These are phyloP conservation scores for Saturnispora hagleri DNA, from an alignment of 805 yeast genomes.

Conservation along the genomic window DNA sequence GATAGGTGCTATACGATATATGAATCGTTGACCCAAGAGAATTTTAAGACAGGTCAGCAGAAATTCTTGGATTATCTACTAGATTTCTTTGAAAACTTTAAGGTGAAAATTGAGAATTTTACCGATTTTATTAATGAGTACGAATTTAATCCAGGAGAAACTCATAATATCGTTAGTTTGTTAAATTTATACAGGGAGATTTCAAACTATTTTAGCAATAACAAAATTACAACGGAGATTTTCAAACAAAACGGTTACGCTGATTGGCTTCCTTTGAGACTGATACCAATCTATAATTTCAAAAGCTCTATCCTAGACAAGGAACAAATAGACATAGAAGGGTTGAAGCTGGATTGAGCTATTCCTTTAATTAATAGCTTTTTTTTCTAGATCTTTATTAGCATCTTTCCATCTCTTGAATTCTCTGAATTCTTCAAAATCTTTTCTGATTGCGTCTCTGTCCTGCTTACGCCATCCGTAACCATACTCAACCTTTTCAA, in stretches of 20 bases:
- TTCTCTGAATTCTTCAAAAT: background rate
- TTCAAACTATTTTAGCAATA: slow-evolving; percentile 7
- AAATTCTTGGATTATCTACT: slow-evolving; percentile 13
- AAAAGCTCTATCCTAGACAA: slow-evolving; percentile 3
- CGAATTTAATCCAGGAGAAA: slow-evolving; percentile 14
- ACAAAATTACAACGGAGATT: background rate
- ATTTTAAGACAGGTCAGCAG: slow-evolving; percentile 12
- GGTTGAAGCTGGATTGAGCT: background rate
- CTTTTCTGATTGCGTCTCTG: background rate
- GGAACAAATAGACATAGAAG: slow-evolving; percentile 6
- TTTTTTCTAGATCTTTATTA: background rate
- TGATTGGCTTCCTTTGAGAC: slow-evolving; percentile 17
- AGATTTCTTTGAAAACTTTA: slow-evolving; percentile 9
- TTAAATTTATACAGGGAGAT: slow-evolving; percentile 16
- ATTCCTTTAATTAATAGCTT: background rate
- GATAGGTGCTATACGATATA: slow-evolving; percentile 13
- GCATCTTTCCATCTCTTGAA: background rate
- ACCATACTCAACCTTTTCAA: background rate
- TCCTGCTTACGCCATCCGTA: background rate
- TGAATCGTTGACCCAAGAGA: slow-evolving; percentile 9
- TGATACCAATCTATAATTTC: slow-evolving; percentile 21
- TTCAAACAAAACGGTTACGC: slow-evolving; percentile 8
- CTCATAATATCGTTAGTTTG: slow-evolving; percentile 13
- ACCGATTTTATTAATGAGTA: slow-evolving; percentile 13
- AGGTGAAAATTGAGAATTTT: slow-evolving; percentile 10